Conservation (phyloP, 148 eudicot genomes). For the Diospyros kaki region DNA sequence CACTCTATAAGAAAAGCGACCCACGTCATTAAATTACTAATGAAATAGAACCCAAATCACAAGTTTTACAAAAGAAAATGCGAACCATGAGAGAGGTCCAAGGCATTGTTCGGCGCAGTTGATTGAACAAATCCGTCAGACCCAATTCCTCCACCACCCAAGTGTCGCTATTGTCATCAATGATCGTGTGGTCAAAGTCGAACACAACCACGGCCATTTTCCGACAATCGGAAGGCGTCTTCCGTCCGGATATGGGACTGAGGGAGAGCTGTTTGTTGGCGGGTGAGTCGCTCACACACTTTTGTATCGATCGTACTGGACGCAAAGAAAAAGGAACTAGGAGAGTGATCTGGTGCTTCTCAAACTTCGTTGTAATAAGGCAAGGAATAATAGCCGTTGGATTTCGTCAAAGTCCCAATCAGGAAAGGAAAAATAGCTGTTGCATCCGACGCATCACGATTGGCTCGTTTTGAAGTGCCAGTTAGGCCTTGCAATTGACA, state of each 20-base stretch:
- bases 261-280: not conserved
- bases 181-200: conserved; percentile 75
- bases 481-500: too few species aligned
- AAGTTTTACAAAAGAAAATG: not conserved
- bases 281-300: not conserved
- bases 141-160: conserved; percentile 64
- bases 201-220: conserved; percentile 42
- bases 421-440: not conserved
- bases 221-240: not conserved
- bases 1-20: not conserved
- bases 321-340: not conserved
- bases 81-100: conserved; percentile 81
- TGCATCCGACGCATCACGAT: too few species aligned
- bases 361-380: not conserved
- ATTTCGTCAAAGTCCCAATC: not conserved
- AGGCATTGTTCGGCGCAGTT: conserved; percentile 49
- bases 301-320: not conserved
- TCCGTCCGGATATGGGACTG: not conserved
- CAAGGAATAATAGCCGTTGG: not conserved
- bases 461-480: too few species aligned
- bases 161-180: conserved; percentile 72
- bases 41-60: not conserved
- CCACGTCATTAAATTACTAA: not conserved
- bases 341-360: not conserved
- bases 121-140: conserved; percentile 44